A percentile compares a stretch with the other conserved stretches of the same genome.
Evolutionary conservation across 176 grass and related monocot species (phyloP).

Genomic region (Musa itinerans): DNA sequence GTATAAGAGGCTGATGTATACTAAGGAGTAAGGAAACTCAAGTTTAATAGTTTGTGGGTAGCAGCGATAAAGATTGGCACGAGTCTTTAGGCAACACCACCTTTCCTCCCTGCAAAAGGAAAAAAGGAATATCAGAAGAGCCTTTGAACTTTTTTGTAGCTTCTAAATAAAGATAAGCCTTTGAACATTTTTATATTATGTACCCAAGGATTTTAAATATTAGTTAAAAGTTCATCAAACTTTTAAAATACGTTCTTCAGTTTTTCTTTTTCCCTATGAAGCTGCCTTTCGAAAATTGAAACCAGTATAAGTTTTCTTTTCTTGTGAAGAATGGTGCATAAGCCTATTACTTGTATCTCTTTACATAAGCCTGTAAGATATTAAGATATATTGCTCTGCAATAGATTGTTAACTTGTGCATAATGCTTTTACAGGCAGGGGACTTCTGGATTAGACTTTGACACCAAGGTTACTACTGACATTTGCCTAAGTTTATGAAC

Average conservation of each 20-base stretch:
- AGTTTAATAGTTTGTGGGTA: too few species aligned
- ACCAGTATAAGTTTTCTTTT: too few species aligned
- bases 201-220: neutral
- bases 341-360: neutral
- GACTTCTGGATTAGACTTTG: slow-evolving; percentile 74
- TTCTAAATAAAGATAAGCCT: too few species aligned
- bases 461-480: slow-evolving; percentile 51
- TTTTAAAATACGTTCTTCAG: neutral
- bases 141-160: neutral
- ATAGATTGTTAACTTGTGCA: slow-evolving; percentile 9
- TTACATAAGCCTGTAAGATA: slow-evolving; percentile 16
- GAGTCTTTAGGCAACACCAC: neutral
- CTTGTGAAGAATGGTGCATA: too few species aligned
- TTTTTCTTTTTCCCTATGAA: neutral
- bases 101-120: neutral
- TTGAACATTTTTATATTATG: neutral
- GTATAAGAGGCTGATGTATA: too few species aligned
- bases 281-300: neutral
- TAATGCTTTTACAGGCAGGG: slow-evolving; percentile 53
- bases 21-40: too few species aligned
- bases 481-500: slow-evolving; percentile 7
- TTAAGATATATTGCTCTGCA: slow-evolving; percentile 15
- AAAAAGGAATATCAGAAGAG: neutral
- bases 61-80: neutral
- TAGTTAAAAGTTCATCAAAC: neutral